Base-by-base conservation (phyloP, 2,329 filamentous ascomycete species). In the Hymenotorrendiella dingleyae region DNA sequence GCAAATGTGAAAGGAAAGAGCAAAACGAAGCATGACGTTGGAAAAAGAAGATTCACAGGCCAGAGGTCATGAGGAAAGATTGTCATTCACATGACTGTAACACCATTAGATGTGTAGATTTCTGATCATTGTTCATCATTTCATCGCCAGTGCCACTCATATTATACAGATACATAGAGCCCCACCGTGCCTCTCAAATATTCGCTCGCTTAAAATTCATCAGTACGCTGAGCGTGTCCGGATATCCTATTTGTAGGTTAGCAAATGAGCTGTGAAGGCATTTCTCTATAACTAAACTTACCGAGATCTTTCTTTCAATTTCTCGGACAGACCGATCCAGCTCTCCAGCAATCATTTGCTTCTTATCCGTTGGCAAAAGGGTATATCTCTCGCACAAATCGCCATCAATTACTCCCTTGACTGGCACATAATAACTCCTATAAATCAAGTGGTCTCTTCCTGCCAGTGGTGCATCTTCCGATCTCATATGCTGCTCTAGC, bases 381-480 rank as follows among this genome's bases (percentile, higher is more conserved):
- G 88, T 79, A 66, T 88, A 98, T 54, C 89, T 78, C 71, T 99
- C 93, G 58, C 93, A 95, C 29, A 99, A 71, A 67, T 99, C 93
- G 21, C 93, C 93, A 65, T 99, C 93, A 57, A 99, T 95, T 21
- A 94, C 82, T 7, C 90, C 90, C 73, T 98, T 98, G 30, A 94
- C 88, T 0, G 93, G 94, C 6, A 87, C 88, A 63, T 97, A 98
- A 67, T 97, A 98, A 52, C 89, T 82, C 50, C 94, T 78, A 64
- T 94, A 99, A 59, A 95, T 94, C 34, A 99, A 72, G 65, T 99
- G 93, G 63, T 98, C 94, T 52, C 94, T 78, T 30, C 93, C 94
- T 16, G 88, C 86, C 35, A 98, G 69, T 6, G 91, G 91, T 26
- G 90, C 76, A 59, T 95, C 90, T 60, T 95, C 88, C 10, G 77